Evolutionary conservation across 1,139 yeast genomes (phyloP).

Genomic region (Suhomyces yuchorum): DNA sequence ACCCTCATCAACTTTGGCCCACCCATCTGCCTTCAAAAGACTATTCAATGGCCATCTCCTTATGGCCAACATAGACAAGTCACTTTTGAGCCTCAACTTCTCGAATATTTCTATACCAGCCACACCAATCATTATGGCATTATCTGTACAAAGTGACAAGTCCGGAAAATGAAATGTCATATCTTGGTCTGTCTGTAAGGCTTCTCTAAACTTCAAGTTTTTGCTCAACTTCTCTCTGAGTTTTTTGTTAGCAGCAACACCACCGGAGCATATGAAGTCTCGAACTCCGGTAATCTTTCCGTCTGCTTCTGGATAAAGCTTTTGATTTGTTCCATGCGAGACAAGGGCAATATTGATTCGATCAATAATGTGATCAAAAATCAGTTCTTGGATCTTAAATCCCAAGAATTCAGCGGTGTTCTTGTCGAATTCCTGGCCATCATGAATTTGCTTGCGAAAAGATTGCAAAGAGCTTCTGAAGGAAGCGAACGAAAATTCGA

Average conservation of each 20-base stretch:
- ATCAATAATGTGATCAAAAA: slow-evolving; percentile 71
- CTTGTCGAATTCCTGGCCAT: slow-evolving; percentile 21
- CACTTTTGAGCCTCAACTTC: slow-evolving; percentile 47
- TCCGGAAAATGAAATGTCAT: slow-evolving; percentile 63
- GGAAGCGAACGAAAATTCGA: slow-evolving; percentile 76
- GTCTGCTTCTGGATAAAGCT: slow-evolving; percentile 22
- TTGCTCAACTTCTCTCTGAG: slow-evolving; percentile 54
- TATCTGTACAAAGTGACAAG: slow-evolving; percentile 80
- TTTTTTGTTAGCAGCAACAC: slow-evolving; percentile 78
- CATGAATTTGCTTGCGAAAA: slow-evolving; percentile 22
- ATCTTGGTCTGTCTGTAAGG: slow-evolving; percentile 13
- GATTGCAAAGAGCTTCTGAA: slow-evolving; percentile 61
- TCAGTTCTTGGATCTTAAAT: slow-evolving; percentile 59
- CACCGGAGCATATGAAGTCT: slow-evolving; percentile 85
- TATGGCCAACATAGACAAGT: slow-evolving; percentile 56
- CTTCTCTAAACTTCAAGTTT: slow-evolving; percentile 27
- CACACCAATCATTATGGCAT: slow-evolving; percentile 97
- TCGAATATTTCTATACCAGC: slow-evolving; percentile 91
- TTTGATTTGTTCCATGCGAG: slow-evolving; percentile 31
- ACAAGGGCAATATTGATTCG: slow-evolving; percentile 58
- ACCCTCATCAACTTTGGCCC: slow-evolving; percentile 36
- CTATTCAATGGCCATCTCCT: slow-evolving; percentile 75
- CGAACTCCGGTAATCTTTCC: slow-evolving; percentile 45
- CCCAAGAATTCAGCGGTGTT: slow-evolving; percentile 50
- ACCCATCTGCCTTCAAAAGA: slow-evolving; percentile 50